Conservation (phyloP, 2,329 filamentous ascomycete species). For the Emergomyces pasteurianus region DNA sequence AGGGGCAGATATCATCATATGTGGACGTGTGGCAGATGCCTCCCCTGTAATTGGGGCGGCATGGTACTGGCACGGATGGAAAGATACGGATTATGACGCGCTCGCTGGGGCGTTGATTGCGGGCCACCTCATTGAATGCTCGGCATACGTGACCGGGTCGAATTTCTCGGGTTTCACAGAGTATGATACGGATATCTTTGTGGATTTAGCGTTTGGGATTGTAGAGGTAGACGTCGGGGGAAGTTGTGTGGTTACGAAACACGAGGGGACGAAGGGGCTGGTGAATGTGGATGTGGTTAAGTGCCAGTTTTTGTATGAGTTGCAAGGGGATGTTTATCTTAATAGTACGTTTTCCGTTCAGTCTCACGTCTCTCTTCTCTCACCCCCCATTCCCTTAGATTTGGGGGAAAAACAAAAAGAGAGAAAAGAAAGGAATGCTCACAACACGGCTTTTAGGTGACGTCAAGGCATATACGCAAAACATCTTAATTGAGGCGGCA, state of each 20-base stretch:
- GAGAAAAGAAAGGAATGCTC: neutral
- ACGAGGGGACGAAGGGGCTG: slow-evolving; percentile 33
- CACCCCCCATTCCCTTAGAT: no score
- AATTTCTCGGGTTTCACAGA: slow-evolving; percentile 39
- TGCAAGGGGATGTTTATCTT: slow-evolving; percentile 38
- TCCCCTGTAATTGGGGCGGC: slow-evolving; percentile 45
- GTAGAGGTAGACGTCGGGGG: slow-evolving; percentile 38
- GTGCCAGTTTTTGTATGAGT: slow-evolving; percentile 40
- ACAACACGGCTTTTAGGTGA: slow-evolving; percentile 1
- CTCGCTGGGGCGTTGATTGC: slow-evolving; percentile 35
- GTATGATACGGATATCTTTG: slow-evolving; percentile 31
- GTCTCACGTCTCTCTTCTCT: neutral
- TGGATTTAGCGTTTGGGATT: slow-evolving; percentile 38
- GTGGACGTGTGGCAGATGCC: slow-evolving; percentile 39
- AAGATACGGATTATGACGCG: slow-evolving; percentile 34
- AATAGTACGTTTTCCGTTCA: slow-evolving; percentile 29
- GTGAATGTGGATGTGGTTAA: slow-evolving; percentile 31
- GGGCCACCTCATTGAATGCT: slow-evolving; percentile 20
- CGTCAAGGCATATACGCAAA: slow-evolving; percentile 32
- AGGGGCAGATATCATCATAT: slow-evolving; percentile 39
- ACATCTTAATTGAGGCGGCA: slow-evolving; percentile 26
- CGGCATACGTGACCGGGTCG: slow-evolving; percentile 16
- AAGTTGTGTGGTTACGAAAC: slow-evolving; percentile 38
- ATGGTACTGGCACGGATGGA: slow-evolving; percentile 46
- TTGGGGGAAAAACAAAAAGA: no score